Conservation (phyloP, 2,329 filamentous ascomycete genomes). For the Exophiala bonariae region DNA sequence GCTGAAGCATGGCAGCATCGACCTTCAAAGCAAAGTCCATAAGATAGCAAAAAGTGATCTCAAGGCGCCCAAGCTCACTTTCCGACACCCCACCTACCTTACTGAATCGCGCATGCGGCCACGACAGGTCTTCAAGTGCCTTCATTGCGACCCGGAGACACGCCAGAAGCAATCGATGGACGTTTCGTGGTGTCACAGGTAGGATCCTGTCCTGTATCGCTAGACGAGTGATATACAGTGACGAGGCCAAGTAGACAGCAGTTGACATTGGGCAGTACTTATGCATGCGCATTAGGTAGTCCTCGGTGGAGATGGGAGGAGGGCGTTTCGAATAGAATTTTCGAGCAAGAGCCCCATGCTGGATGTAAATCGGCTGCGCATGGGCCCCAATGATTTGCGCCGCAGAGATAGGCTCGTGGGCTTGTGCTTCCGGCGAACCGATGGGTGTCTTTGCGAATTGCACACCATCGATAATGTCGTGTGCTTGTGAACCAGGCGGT, state of each 20-base stretch:
- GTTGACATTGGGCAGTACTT: slow-evolving; percentile 91
- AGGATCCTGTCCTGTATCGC: slow-evolving; percentile 76
- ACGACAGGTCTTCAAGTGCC: slow-evolving; percentile 87
- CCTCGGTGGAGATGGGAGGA: slow-evolving; percentile 77
- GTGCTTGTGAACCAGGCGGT: slow-evolving; percentile 38
- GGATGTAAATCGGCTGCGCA: slow-evolving; percentile 70
- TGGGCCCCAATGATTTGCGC: slow-evolving; percentile 56
- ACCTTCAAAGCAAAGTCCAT: slow-evolving; percentile 79
- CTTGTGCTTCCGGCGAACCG: slow-evolving; percentile 51
- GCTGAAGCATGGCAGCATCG: slow-evolving; percentile 54
- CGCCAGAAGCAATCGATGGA: slow-evolving; percentile 81
- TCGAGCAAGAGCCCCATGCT: slow-evolving; percentile 81
- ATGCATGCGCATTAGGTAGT: slow-evolving; percentile 85
- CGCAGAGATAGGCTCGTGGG: slow-evolving; percentile 48
- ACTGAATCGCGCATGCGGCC: slow-evolving; percentile 79
- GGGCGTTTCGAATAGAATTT: slow-evolving; percentile 91
- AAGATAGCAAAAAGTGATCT: slow-evolving; percentile 86
- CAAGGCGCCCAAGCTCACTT: slow-evolving; percentile 75
- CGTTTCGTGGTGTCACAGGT: slow-evolving; percentile 77
- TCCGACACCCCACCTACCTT: slow-evolving; percentile 86
- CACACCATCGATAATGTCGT: slow-evolving; percentile 38
- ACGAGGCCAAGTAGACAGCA: slow-evolving; percentile 87
- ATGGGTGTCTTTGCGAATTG: slow-evolving; percentile 38
- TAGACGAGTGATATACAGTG: slow-evolving; percentile 81
- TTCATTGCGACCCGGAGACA: slow-evolving; percentile 89